Evolutionary conservation across 2,329 filamentous ascomycete genomes (phyloP).

Genomic region (Penicillium sp.): DNA sequence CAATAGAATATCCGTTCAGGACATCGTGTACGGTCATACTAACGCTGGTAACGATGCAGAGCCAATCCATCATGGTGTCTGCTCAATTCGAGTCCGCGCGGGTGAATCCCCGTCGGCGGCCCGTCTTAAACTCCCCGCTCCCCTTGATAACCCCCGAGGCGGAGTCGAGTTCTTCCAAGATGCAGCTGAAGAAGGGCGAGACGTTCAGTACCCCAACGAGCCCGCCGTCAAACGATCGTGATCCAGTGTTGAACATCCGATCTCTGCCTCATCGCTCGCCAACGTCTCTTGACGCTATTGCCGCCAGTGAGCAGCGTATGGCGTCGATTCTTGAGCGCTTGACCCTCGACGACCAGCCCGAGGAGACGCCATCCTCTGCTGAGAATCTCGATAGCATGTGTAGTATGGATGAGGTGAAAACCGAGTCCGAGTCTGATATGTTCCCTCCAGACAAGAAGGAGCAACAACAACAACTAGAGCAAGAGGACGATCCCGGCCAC

Average conservation of each 20-base stretch:
- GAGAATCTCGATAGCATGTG: constrained; percentile 16
- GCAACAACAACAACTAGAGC: constrained; percentile 22
- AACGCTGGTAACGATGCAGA: constrained; percentile 11
- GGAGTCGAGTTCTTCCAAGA: constrained; percentile 41
- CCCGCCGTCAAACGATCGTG: constrained; percentile 43
- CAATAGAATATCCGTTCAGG: constrained; percentile 9
- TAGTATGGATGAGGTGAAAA: neutral
- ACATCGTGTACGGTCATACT: constrained; percentile 9
- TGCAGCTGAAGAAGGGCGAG: constrained; percentile 69
- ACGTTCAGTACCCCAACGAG: constrained; percentile 58
- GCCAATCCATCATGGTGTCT: constrained; percentile 33
- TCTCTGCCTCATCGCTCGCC: constrained; percentile 66
- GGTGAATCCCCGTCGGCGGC: constrained; percentile 40
- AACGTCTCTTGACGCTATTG: constrained; percentile 69
- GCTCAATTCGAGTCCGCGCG: constrained; percentile 28
- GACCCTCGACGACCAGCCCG: constrained; percentile 60
- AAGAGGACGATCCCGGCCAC: constrained; percentile 48
- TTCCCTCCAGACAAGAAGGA: constrained; percentile 28
- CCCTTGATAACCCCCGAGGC: constrained; percentile 32
- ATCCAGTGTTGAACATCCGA: constrained; percentile 48
- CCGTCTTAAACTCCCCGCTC: constrained; percentile 32
- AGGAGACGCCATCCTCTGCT: constrained; percentile 36
- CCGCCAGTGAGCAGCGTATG: constrained; percentile 69
- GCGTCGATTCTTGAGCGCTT: constrained; percentile 67
- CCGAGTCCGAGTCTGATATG: neutral